These are phyloP conservation scores for Patellifolia procumbens DNA, from an alignment of 179 eudicot genomes.

Conservation along the genomic window DNA sequence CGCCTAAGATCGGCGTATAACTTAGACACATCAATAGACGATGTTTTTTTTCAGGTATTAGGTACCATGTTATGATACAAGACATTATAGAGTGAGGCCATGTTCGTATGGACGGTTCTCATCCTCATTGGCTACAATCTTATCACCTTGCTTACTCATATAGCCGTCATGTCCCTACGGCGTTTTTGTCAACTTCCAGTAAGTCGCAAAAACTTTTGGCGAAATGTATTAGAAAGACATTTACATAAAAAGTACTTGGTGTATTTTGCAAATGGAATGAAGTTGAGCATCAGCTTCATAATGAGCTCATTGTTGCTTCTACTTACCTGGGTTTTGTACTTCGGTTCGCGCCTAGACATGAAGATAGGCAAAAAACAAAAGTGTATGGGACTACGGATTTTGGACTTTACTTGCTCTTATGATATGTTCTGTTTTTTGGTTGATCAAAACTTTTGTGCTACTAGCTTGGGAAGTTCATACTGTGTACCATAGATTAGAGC, in stretches of 20 bases:
- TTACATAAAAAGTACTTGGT: not conserved
- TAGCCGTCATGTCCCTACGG: not conserved
- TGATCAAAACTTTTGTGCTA: slow-evolving; percentile 14
- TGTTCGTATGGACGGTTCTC: too few species aligned
- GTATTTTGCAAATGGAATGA: slow-evolving; percentile 7
- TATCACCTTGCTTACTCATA: slow-evolving; percentile 8
- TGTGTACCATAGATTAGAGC: not conserved
- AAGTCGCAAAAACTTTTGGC: not conserved
- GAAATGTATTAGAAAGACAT: not conserved
- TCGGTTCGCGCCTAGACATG: not conserved
- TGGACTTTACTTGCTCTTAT: slow-evolving; percentile 8
- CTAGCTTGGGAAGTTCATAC: slow-evolving; percentile 14
- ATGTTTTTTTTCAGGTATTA: too few species aligned
- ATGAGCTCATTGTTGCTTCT: slow-evolving; percentile 17
- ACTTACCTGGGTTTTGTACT: slow-evolving; percentile 1
- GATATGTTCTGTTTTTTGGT: slow-evolving; percentile 11
- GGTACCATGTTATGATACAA: too few species aligned
- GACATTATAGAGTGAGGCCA: too few species aligned
- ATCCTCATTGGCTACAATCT: slow-evolving; percentile 21
- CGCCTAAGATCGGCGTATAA: too few species aligned
- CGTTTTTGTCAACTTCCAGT: not conserved
- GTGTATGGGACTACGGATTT: not conserved
- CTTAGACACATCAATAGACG: too few species aligned
- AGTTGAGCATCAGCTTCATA: slow-evolving; percentile 20
- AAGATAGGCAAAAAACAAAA: not conserved